These are phyloP conservation scores for Heliosperma pusillum DNA, from an alignment of 148 eudicot species.

Conservation along the genomic window DNA sequence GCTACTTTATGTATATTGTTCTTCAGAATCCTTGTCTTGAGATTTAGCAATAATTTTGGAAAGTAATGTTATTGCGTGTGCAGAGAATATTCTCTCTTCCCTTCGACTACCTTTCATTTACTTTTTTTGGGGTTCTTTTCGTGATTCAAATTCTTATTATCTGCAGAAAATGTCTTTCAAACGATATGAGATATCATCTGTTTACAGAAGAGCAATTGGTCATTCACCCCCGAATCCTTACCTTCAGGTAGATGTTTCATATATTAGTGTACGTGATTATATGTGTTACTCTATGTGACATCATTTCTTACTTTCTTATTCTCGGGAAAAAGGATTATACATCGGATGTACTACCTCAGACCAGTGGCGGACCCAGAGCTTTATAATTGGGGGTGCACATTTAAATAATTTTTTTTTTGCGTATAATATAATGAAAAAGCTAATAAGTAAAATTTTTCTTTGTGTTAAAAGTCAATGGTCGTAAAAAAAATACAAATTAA, in stretches of 20 bases:
- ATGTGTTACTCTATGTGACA: not conserved
- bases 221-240: conserved; percentile 86
- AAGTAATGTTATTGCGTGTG: not conserved
- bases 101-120: not conserved
- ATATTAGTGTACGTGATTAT: not conserved
- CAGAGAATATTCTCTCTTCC: not conserved
- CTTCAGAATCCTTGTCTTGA: not conserved
- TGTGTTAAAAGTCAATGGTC: too few species aligned
- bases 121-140: not conserved
- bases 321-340: too few species aligned
- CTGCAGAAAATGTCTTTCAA: conserved; percentile 76
- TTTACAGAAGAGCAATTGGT: conserved; percentile 83
- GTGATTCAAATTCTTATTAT: not conserved
- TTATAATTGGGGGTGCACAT: too few species aligned
- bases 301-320: not conserved
- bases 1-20: not conserved
- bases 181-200: conserved; percentile 82
- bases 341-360: too few species aligned
- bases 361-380: too few species aligned
- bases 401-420: too few species aligned
- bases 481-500: too few species aligned
- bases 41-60: not conserved
- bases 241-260: conserved; percentile 66
- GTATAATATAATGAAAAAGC: too few species aligned
- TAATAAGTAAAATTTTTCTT: too few species aligned